Evolutionary conservation across 164 flowering plant genomes (phyloP), one percentile per base, ranked within the genome.

Genomic region (Vitis amurensis): DNA sequence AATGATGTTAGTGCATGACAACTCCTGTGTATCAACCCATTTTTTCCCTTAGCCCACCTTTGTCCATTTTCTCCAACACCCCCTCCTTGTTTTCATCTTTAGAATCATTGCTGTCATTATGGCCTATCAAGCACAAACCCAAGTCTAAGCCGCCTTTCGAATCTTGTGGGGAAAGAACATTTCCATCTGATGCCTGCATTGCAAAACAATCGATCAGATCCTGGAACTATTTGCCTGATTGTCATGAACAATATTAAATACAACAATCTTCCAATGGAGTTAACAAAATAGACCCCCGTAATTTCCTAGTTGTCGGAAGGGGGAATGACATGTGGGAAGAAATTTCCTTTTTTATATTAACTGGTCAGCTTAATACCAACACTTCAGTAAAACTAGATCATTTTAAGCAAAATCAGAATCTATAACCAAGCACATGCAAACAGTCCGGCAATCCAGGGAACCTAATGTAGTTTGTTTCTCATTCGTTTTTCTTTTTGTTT

Each of bases 111-210:
- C 76, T 75, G 10, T 68, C 77, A 56, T 81, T 81, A 16, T 64
- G 76, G 60, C 80, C 80, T 61, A 82, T 85, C 78, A 86, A 77
- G 15, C 85, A 82, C 78, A 86, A 66, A 64, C 79, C 88, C 67
- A 88, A 72, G 73, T 89, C 94, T 80, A 89, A 68, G 31, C 72
- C 70, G 23, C 84, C 85, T 61, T 79, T 78, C 48, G 79, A 66
- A 48, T 85, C 86, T 68, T 84, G 84, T 30, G 79, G 68, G 12
- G 75, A 75, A 8, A 64, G 16, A 47, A 68, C 70, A 59, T 71
- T 76, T 49, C 72, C 75, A 1, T 75, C 79, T 23, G 66, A 27
- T 61, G 30, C 86, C 88, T 86, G 81, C 64, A 58, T 47, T 5
- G 56, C 59, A 64, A 56, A 69, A 59, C 17, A 61, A 29, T 9